phyloP scores from a whole-genome alignment of 176 grass and related monocot genomes.

The Oryza brachyantha region DNA sequence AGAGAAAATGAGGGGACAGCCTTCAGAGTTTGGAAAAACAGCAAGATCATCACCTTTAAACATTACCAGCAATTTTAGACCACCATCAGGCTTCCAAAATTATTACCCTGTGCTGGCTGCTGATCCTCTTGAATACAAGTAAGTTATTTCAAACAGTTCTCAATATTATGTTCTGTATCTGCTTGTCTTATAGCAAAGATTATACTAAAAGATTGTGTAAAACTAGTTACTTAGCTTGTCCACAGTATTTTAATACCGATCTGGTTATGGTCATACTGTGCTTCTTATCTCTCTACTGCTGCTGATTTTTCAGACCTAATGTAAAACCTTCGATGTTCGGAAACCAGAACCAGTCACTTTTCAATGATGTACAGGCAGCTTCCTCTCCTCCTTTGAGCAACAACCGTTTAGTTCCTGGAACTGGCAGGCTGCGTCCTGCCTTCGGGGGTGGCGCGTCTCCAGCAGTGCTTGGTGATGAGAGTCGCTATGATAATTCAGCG shows the following conservation, averaged over 20 bases:
- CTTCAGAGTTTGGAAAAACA: constrained; percentile 35
- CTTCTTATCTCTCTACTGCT: constrained; percentile 3
- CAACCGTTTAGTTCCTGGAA: constrained; percentile 28
- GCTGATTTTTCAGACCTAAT: constrained; percentile 27
- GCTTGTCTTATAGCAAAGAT: background rate
- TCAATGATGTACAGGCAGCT: background rate
- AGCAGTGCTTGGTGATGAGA: constrained; percentile 2
- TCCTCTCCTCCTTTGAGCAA: constrained; percentile 25
- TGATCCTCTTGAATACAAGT: constrained; percentile 37
- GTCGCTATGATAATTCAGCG: constrained; percentile 4
- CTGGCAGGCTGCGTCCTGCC: constrained; percentile 12
- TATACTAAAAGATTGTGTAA: background rate
- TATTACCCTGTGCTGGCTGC: constrained; percentile 18
- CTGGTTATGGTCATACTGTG: constrained; percentile 7
- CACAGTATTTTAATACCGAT: background rate
- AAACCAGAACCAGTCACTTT: constrained; percentile 20
- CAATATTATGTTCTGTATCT: background rate
- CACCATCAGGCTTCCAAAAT: constrained; percentile 34
- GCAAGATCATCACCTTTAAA: constrained; percentile 34
- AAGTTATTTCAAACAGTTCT: constrained; percentile 19
- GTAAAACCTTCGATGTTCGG: constrained; percentile 5
- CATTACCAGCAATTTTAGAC: constrained; percentile 27
- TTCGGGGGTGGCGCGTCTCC: constrained; percentile 8
- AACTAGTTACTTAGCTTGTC: constrained; percentile 10
- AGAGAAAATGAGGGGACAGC: constrained; percentile 21